Evolutionary conservation across 2,329 filamentous ascomycete genomes (phyloP).

Genomic region (Thyridium curvatum): DNA sequence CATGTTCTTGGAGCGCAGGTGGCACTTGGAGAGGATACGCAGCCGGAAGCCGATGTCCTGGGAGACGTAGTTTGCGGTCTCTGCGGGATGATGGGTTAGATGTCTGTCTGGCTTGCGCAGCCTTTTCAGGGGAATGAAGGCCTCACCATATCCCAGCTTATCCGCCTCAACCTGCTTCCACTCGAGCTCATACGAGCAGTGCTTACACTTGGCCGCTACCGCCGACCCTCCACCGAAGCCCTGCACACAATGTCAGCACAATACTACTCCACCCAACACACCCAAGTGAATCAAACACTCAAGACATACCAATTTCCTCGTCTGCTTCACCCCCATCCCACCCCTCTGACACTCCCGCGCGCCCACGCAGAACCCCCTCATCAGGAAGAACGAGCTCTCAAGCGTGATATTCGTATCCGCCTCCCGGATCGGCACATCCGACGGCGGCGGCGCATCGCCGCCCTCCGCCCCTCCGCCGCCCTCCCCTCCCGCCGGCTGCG

Average conservation of each 20-base stretch:
- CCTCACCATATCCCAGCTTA: too few species aligned
- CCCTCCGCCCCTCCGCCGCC: too few species aligned
- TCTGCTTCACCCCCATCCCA: slow-evolving; percentile 41
- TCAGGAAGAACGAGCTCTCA: slow-evolving; percentile 42
- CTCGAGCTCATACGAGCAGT: slow-evolving; percentile 48
- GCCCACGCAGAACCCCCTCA: slow-evolving; percentile 50
- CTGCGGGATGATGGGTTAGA: slow-evolving; percentile 16
- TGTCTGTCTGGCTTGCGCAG: too few species aligned
- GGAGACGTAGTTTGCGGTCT: slow-evolving; percentile 34
- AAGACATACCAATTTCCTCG: slow-evolving; percentile 39
- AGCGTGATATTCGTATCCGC: slow-evolving; percentile 35
- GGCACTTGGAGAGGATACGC: slow-evolving; percentile 50
- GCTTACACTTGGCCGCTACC: slow-evolving; percentile 43
- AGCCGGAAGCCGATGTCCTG: slow-evolving; percentile 43
- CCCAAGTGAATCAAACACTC: neutral
- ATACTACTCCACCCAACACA: neutral
- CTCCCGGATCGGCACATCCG: slow-evolving; percentile 11
- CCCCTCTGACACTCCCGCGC: slow-evolving; percentile 43
- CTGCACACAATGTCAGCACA: slow-evolving; percentile 6
- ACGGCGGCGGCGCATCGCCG: too few species aligned
- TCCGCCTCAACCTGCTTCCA: slow-evolving; percentile 47
- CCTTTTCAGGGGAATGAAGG: too few species aligned
- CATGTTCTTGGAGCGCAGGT: slow-evolving; percentile 39
- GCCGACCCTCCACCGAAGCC: slow-evolving; percentile 24
- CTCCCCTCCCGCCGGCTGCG: neutral